Conservation (phyloP, 2,329 filamentous ascomycete species). For the Sclerotinia spermophila region DNA sequence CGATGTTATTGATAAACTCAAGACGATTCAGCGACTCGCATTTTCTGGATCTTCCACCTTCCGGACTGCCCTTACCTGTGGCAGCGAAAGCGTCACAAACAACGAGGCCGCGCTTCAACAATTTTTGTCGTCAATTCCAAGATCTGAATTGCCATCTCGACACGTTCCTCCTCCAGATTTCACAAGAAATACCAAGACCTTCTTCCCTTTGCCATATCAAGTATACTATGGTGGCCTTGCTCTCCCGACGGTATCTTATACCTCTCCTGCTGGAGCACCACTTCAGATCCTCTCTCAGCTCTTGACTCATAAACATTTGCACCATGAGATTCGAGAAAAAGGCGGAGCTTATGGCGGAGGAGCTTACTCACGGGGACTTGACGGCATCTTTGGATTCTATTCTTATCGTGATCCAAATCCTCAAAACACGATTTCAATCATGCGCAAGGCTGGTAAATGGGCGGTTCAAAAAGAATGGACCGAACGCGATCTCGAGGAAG, state of each 20-base stretch:
- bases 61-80: constrained; percentile 82
- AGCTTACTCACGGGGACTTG: constrained; percentile 74
- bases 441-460: constrained; percentile 78
- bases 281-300: constrained; percentile 88
- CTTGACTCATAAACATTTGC: constrained; percentile 91
- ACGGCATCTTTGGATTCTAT: constrained; percentile 90
- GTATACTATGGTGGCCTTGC: constrained; percentile 90
- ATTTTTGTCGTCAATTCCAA: constrained; percentile 65
- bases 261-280: constrained; percentile 67
- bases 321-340: constrained; percentile 97
- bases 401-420: constrained; percentile 97
- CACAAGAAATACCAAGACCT: constrained; percentile 62
- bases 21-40: constrained; percentile 76
- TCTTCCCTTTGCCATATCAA: constrained; percentile 94
- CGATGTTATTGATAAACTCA: constrained; percentile 78
- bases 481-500: constrained; percentile 84
- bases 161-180: constrained; percentile 37
- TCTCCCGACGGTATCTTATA: constrained; percentile 80
- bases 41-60: constrained; percentile 64
- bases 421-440: constrained; percentile 79
- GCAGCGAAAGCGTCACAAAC: constrained; percentile 62
- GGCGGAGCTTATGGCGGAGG: constrained; percentile 94
- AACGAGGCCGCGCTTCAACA: constrained; percentile 69
- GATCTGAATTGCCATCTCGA: constrained; percentile 41
- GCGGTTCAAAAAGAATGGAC: constrained; percentile 79